phyloP scores from a whole-genome alignment of 2,329 filamentous ascomycete genomes.

The Aspergillus sp. region DNA sequence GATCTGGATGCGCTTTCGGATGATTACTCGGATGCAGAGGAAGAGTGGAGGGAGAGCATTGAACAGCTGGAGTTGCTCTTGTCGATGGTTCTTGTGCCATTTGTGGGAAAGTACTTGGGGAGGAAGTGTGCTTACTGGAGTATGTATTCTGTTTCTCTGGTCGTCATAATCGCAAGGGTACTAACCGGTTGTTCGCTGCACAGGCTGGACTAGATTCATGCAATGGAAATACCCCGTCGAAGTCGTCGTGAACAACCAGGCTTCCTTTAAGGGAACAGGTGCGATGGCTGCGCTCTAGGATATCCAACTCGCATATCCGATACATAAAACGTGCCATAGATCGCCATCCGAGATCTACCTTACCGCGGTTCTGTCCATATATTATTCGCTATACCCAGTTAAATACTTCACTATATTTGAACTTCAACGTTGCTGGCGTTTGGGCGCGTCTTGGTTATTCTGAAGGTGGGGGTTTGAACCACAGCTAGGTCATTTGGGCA shows the following conservation, averaged over 20 bases:
- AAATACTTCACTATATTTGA: not conserved
- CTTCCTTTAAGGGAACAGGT: conserved; percentile 57
- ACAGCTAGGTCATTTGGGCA: not conserved
- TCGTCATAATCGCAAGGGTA: not conserved
- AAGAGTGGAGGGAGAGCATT: conserved; percentile 88
- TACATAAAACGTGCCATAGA: too few relatives aligned
- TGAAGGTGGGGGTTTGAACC: not conserved
- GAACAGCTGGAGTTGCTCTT: conserved; percentile 89
- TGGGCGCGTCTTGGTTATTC: not conserved
- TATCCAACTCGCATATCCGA: not conserved
- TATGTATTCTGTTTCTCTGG: conserved; percentile 37
- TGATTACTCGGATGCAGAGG: conserved; percentile 73
- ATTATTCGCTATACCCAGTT: not conserved
- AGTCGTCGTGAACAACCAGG: conserved; percentile 56
- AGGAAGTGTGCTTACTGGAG: conserved; percentile 95
- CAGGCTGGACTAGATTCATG: conserved; percentile 92
- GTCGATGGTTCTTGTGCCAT: conserved; percentile 91
- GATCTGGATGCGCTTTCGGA: conserved; percentile 43
- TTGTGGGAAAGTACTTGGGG: conserved; percentile 89
- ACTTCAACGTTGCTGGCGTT: not conserved
- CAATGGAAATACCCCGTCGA: conserved; percentile 86
- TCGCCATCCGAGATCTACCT: too few relatives aligned
- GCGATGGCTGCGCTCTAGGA: conserved; percentile 44
- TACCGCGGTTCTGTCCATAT: not conserved
- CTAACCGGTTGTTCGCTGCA: conserved; percentile 6